A percentile compares a stretch with the other conserved stretches of the same genome.
These are phyloP conservation scores for Raphanus hybrid DNA, from an alignment of 441 rosid genomes.

Conservation along the genomic window DNA sequence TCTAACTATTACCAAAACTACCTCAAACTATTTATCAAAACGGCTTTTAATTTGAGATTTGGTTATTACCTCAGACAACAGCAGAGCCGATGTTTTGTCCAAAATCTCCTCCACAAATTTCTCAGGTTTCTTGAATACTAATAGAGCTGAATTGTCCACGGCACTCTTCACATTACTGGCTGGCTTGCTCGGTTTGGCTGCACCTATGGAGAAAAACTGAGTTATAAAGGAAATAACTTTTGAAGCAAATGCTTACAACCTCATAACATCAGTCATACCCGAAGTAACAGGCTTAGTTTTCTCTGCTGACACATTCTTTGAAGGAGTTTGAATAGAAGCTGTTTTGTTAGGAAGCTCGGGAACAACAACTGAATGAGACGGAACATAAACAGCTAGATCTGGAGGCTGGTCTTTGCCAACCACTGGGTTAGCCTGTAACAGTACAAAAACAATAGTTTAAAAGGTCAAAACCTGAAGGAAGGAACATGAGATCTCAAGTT, in stretches of 20 bases:
- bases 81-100: conserved; percentile 55
- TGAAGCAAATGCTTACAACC: conserved; percentile 4
- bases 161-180: conserved; percentile 44
- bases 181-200: conserved; percentile 59
- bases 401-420: conserved; percentile 97
- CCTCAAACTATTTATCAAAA: no score
- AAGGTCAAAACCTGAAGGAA: conserved; percentile 4
- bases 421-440: conserved; percentile 64
- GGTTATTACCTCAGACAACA: conserved; percentile 61
- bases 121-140: conserved; percentile 52
- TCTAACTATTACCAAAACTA: background rate
- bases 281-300: conserved; percentile 49
- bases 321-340: conserved; percentile 41
- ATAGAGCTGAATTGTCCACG: conserved; percentile 41
- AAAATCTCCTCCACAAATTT: conserved; percentile 74
- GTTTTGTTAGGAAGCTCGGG: conserved; percentile 54
- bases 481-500: conserved; percentile 20
- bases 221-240: background rate
- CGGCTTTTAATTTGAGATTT: background rate
- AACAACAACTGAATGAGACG: conserved; percentile 56
- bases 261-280: conserved; percentile 49
- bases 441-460: conserved; percentile 4
- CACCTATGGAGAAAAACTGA: conserved; percentile 31
- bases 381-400: conserved; percentile 80
- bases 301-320: conserved; percentile 40